A percentile compares a stretch with the other conserved stretches of the same genome.
phyloP scores from a whole-genome alignment of 768 basidiomycete genomes.

The Lyophyllum semitale region DNA sequence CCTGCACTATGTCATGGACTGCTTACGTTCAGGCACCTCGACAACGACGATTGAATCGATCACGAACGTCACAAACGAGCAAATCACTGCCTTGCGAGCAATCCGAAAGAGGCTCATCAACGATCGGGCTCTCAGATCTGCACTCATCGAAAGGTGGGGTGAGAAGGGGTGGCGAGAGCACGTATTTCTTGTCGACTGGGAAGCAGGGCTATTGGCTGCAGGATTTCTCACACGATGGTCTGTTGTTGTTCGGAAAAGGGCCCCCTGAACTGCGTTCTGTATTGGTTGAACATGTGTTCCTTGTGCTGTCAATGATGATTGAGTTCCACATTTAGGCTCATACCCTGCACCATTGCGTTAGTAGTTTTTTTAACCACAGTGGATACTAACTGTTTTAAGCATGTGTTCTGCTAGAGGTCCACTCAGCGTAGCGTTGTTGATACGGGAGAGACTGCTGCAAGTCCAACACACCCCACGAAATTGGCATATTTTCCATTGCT shows the following conservation, averaged over 20 bases:
- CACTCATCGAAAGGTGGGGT: slow-evolving; percentile 32
- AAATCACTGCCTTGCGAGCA: slow-evolving; percentile 25
- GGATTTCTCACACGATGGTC: slow-evolving; percentile 52
- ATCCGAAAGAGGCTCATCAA: slow-evolving; percentile 27
- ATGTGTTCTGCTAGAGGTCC: neutral
- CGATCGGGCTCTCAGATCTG: slow-evolving; percentile 25
- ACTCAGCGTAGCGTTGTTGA: neutral
- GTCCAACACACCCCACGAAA: no score
- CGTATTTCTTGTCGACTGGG: slow-evolving; percentile 49
- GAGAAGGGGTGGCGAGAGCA: slow-evolving; percentile 45
- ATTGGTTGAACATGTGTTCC: neutral
- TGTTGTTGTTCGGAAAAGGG: slow-evolving; percentile 30
- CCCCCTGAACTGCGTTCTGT: neutral
- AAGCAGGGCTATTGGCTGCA: slow-evolving; percentile 49
- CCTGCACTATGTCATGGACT: slow-evolving; percentile 37
- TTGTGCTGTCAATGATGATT: no score
- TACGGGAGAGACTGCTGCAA: neutral
- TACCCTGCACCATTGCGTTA: no score
- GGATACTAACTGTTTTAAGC: neutral
- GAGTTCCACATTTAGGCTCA: no score
- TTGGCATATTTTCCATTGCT: no score
- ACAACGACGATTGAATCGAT: slow-evolving; percentile 33
- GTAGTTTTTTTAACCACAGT: neutral
- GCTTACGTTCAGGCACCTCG: slow-evolving; percentile 29
- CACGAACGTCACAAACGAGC: slow-evolving; percentile 40